phyloP scores from a whole-genome alignment of 129 eudicot genomes.

The Rutidosis leptorrhynchoides region DNA sequence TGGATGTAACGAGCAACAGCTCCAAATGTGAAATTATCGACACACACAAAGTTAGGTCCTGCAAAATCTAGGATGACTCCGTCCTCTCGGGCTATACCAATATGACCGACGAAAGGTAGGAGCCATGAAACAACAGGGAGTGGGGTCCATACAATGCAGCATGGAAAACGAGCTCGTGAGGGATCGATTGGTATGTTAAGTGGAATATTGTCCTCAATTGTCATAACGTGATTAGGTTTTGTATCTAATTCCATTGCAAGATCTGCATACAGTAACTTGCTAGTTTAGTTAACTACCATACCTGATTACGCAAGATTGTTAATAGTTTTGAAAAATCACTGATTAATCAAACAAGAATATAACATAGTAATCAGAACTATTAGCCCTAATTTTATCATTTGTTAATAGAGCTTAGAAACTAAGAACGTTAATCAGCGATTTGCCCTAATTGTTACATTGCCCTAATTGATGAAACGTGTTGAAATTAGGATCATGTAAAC shows the following conservation, averaged over 20 bases:
- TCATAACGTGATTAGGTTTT: slow-evolving; percentile 50
- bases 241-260: slow-evolving; percentile 49
- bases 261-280: slow-evolving; percentile 23
- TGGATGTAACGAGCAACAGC: slow-evolving; percentile 73
- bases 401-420: not conserved
- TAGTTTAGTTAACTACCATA: not conserved
- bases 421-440: not conserved
- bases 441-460: not conserved
- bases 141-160: slow-evolving; percentile 91
- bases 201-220: slow-evolving; percentile 40
- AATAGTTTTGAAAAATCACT: not conserved
- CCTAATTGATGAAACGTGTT: not conserved
- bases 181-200: slow-evolving; percentile 61
- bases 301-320: not conserved
- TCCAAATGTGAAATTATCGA: slow-evolving; percentile 90
- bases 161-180: slow-evolving; percentile 70
- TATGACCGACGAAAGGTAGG: slow-evolving; percentile 85
- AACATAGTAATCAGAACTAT: not conserved
- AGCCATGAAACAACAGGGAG: slow-evolving; percentile 93
- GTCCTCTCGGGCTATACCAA: slow-evolving; percentile 86
- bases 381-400: too few relatives aligned
- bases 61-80: slow-evolving; percentile 93
- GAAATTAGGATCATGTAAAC: not conserved
- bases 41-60: slow-evolving; percentile 90
- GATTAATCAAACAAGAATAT: not conserved